These are phyloP conservation scores for Phytophthora macrochlamydospora DNA, from an alignment of 352 stramenopile genomes.

Conservation along the genomic window DNA sequence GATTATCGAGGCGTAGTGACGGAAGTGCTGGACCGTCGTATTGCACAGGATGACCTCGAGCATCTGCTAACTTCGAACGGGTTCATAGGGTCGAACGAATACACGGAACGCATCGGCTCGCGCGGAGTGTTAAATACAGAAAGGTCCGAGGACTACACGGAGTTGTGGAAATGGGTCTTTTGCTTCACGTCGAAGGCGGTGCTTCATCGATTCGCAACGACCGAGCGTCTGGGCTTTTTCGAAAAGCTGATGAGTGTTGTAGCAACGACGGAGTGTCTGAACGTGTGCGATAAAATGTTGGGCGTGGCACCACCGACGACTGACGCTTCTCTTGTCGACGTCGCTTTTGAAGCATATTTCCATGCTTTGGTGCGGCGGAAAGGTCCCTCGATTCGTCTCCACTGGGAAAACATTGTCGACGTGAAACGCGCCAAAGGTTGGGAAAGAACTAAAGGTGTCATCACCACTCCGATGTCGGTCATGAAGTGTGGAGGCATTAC, in stretches of 20 bases:
- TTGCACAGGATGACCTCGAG: neutral
- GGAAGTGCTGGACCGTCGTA: neutral
- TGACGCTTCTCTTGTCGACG: slow-evolving; percentile 8
- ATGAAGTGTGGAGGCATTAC: neutral
- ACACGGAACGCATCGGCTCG: slow-evolving; percentile 12
- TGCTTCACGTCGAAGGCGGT: slow-evolving; percentile 3
- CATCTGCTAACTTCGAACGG: neutral
- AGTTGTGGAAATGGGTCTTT: neutral
- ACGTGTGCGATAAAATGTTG: slow-evolving; percentile 5
- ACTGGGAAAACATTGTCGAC: neutral
- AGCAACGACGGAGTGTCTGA: neutral
- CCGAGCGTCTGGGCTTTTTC: slow-evolving; percentile 3
- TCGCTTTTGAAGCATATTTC: slow-evolving; percentile 9
- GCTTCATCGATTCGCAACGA: slow-evolving; percentile 6
- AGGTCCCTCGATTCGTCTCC: neutral
- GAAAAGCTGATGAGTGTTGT: slow-evolving; percentile 6
- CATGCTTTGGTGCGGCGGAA: slow-evolving; percentile 2
- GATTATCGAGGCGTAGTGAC: neutral
- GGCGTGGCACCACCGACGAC: slow-evolving; percentile 3
- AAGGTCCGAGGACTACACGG: slow-evolving; percentile 3
- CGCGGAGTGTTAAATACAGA: neutral
- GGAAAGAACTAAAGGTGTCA: neutral
- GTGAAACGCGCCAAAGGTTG: slow-evolving; percentile 3
- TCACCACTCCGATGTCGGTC: neutral
- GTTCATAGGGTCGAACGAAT: neutral